Conservation (phyloP, 2,329 filamentous ascomycete species). For the Rosellinia necatrix region DNA sequence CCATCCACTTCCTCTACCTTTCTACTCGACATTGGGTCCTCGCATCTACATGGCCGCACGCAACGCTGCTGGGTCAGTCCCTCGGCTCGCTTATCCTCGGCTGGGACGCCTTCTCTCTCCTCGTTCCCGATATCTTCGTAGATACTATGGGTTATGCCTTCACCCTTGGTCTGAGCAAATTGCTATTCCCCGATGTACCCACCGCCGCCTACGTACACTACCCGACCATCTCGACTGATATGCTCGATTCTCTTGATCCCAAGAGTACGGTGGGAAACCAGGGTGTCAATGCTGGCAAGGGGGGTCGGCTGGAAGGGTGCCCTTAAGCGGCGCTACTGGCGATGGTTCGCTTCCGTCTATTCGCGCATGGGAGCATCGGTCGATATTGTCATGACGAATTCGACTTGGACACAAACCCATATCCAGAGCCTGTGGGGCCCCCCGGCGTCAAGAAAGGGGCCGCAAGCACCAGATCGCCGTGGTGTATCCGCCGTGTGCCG, state of each 20-base stretch:
- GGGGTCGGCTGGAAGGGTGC: conserved; percentile 71
- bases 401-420: conserved; percentile 87
- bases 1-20: conserved; percentile 87
- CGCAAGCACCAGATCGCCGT: conserved; percentile 66
- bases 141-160: conserved; percentile 99
- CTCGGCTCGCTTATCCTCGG: conserved; percentile 85
- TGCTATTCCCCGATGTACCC: conserved; percentile 78
- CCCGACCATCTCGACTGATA: conserved; percentile 96
- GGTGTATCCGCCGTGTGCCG: conserved; percentile 90
- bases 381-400: conserved; percentile 97
- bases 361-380: conserved; percentile 80
- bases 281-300: conserved; percentile 84
- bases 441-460: conserved; percentile 51
- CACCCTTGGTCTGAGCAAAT: conserved; percentile 78
- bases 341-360: conserved; percentile 81
- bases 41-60: conserved; percentile 84
- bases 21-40: conserved; percentile 86
- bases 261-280: conserved; percentile 59
- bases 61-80: conserved; percentile 93
- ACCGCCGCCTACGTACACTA: conserved; percentile 97
- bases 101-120: conserved; percentile 89
- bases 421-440: conserved; percentile 81
- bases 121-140: conserved; percentile 91
- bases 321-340: conserved; percentile 84
- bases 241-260: conserved; percentile 83